These are phyloP conservation scores for Naegleria gruberi DNA, from an alignment of 208 protist genomes.

Conservation along the genomic window DNA sequence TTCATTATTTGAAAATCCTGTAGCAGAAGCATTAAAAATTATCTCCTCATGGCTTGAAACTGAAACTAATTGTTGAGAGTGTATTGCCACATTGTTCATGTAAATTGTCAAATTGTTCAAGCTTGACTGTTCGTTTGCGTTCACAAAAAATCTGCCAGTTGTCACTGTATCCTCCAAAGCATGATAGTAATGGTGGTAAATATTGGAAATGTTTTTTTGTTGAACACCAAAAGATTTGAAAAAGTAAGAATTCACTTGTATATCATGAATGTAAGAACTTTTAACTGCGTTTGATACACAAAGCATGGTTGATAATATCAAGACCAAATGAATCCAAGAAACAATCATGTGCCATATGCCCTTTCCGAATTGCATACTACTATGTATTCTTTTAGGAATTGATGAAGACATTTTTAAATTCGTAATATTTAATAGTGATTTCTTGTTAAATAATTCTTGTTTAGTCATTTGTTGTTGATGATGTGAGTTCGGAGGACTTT, in stretches of 20 bases:
- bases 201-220: neutral
- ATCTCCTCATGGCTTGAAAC: neutral
- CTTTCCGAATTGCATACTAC: too few relatives aligned
- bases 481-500: too few relatives aligned
- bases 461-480: too few relatives aligned
- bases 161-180: neutral
- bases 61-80: neutral
- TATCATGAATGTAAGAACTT: neutral
- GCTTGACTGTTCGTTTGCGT: too few relatives aligned
- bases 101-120: too few relatives aligned
- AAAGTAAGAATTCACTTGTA: neutral
- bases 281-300: neutral
- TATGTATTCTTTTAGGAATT: too few relatives aligned
- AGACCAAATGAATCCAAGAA: neutral
- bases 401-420: too few relatives aligned
- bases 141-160: neutral
- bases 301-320: neutral
- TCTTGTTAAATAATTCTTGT: too few relatives aligned
- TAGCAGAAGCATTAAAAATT: neutral
- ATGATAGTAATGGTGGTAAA: neutral
- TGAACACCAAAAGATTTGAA: too few relatives aligned
- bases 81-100: too few relatives aligned
- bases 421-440: too few relatives aligned
- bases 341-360: too few relatives aligned
- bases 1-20: neutral